Evolutionary conservation across 441 rosid genomes (phyloP).

Genomic region (Erodium trifolium): DNA sequence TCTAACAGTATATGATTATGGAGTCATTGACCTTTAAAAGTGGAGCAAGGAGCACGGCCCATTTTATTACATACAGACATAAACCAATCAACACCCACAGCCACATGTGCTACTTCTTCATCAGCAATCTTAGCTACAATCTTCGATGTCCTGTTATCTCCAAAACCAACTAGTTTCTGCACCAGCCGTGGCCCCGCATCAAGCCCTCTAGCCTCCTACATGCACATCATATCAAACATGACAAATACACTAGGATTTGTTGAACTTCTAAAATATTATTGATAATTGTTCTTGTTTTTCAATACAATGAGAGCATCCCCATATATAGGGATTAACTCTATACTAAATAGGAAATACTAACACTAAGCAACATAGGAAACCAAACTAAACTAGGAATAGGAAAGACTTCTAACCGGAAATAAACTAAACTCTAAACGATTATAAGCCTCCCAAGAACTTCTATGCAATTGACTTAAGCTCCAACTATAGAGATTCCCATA

Average conservation of each 20-base stretch:
- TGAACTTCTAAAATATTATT: too few relatives aligned
- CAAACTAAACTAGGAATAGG: too few relatives aligned
- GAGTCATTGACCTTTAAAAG: slow-evolving; percentile 56
- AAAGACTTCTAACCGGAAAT: too few relatives aligned
- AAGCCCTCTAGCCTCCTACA: slow-evolving; percentile 85
- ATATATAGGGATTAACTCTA: too few relatives aligned
- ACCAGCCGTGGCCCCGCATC: slow-evolving; percentile 95
- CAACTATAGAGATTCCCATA: not conserved
- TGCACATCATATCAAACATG: slow-evolving; percentile 17
- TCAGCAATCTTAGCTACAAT: slow-evolving; percentile 52
- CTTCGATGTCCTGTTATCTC: slow-evolving; percentile 6
- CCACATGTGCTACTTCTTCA: slow-evolving; percentile 92
- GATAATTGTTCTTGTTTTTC: too few relatives aligned
- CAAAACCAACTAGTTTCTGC: slow-evolving; percentile 8
- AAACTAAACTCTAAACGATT: too few relatives aligned
- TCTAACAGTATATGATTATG: slow-evolving; percentile 11
- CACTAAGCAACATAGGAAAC: too few relatives aligned
- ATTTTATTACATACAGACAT: slow-evolving; percentile 56
- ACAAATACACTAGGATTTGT: not conserved
- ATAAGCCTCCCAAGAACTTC: not conserved
- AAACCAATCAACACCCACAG: slow-evolving; percentile 87
- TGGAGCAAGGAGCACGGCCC: slow-evolving; percentile 58
- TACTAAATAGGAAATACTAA: too few relatives aligned
- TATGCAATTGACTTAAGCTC: not conserved
- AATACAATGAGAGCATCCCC: too few relatives aligned